Evolutionary conservation across 129 eudicot species (phyloP).

Genomic region (Saposhnikovia divaricata): DNA sequence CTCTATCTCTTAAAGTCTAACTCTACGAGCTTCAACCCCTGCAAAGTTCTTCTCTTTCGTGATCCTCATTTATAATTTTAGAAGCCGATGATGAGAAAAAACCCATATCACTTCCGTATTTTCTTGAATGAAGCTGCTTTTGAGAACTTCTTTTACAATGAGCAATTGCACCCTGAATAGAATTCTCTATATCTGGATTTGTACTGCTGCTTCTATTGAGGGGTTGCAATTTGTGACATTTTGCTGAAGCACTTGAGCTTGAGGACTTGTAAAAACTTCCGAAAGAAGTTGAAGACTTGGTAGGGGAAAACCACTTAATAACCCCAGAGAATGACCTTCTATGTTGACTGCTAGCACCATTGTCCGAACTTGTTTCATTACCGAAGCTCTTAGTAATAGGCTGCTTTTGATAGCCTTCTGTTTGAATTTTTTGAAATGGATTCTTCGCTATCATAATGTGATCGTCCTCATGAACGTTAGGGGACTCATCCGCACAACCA

Average conservation of each 20-base stretch:
- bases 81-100: constrained; percentile 52
- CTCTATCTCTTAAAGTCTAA: not conserved
- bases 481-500: constrained; percentile 35
- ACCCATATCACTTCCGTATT: constrained; percentile 49
- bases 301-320: constrained; percentile 44
- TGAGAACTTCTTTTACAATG: constrained; percentile 87
- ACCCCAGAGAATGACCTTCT: constrained; percentile 87
- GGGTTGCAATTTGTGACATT: constrained; percentile 27
- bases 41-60: constrained; percentile 57
- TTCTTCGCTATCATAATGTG: constrained; percentile 8
- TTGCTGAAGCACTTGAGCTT: constrained; percentile 23
- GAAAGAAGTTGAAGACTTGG: constrained; percentile 31
- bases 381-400: constrained; percentile 22
- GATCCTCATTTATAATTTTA: constrained; percentile 47
- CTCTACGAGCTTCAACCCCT: constrained; percentile 39
- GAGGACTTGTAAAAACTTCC: constrained; percentile 33
- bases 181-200: constrained; percentile 55
- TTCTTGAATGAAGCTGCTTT: constrained; percentile 40
- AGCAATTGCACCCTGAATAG: constrained; percentile 89
- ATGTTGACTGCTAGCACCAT: constrained; percentile 27
- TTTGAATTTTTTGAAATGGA: constrained; percentile 24
- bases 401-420: constrained; percentile 22
- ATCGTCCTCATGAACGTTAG: constrained; percentile 5
- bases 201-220: constrained; percentile 47
- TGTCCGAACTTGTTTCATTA: constrained; percentile 29